These are phyloP conservation scores for Vigna unguiculata DNA, from an alignment of 306 rosid species.

Conservation along the genomic window DNA sequence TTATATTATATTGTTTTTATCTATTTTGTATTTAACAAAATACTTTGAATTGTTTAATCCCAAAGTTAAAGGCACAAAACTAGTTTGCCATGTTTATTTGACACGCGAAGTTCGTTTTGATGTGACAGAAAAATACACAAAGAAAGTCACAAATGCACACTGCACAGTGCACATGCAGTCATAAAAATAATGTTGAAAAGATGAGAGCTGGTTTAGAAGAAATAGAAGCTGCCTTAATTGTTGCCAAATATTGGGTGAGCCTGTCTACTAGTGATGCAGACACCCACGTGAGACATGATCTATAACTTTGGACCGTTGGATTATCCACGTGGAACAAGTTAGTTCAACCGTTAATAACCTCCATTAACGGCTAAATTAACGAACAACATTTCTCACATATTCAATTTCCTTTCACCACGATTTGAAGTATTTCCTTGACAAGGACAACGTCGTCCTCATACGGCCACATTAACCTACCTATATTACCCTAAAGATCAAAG, in stretches of 20 bases:
- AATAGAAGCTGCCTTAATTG: slow-evolving; percentile 16
- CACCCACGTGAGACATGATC: slow-evolving; percentile 22
- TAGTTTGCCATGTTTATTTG: not conserved
- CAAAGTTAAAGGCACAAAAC: not conserved
- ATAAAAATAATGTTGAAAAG: not conserved
- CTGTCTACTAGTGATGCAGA: slow-evolving; percentile 33
- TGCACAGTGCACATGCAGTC: not conserved
- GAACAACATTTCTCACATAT: slow-evolving; percentile 1
- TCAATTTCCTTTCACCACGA: slow-evolving; percentile 28
- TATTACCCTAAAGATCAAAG: slow-evolving; percentile 29
- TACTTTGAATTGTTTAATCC: no score
- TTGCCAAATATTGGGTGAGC: slow-evolving; percentile 36
- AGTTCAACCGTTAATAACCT: slow-evolving; percentile 51
- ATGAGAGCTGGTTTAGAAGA: not conserved
- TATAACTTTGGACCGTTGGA: slow-evolving; percentile 9
- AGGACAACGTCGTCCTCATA: slow-evolving; percentile 48
- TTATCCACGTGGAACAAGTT: not conserved
- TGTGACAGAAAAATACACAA: not conserved
- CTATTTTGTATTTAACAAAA: no score
- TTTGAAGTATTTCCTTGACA: slow-evolving; percentile 45
- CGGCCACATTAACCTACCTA: not conserved
- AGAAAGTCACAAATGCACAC: not conserved
- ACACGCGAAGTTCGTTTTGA: not conserved
- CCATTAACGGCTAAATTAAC: slow-evolving; percentile 57
- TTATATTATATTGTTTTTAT: no score